Base-by-base conservation (phyloP, 345 rosid genomes). In the Arabis alpina region DNA sequence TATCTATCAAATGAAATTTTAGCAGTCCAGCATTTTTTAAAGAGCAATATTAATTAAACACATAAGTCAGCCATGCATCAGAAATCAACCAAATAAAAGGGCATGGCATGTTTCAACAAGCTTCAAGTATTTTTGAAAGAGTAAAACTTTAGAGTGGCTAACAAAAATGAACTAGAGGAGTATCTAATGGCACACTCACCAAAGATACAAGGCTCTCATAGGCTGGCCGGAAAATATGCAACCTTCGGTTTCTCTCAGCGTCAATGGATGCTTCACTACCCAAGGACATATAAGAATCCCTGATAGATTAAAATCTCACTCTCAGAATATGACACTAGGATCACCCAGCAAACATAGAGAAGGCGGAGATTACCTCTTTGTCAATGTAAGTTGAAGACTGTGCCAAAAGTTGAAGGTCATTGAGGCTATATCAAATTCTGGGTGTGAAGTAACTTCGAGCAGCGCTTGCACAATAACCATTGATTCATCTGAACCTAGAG, bases 381-480 rank as follows among this genome's bases (percentile, higher is more conserved):
- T 89, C 88, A 94, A 81, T 58, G 80, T 73, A 72, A 83, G 82
- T 79, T 94, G 99, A 84, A 94, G 98, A 87, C 84, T 89, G 73
- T 94, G 99, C 99, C 99, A 94, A 83, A 92, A 94, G 75, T 94
- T 94, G 76, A 92, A 94, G 23, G 99, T 94, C 99, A 94, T 94
- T 10, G 97, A 94, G 78, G 99, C 96, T 82, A 94, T 88, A 78
- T 92, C 91, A 83, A 83, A 89, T 80, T 94, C 97, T 76, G 93
- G 93, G 77, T 86, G 93, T 42, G 98, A 84, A 78, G 99, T 84
- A 76, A 94, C 98, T 81, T 84, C 99, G 64, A 94, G 66, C 59
- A 94, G 79, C 44, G 99, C 91, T 59, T 86, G 85, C 48, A 86
- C 93, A 77, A 94, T 94, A 81, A 83, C 64, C 90, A 94, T 87